A percentile compares a stretch with the other conserved stretches of the same genome.
phyloP scores from a whole-genome alignment of 148 eudicot species.

The Fagopyrum homotropicum region DNA sequence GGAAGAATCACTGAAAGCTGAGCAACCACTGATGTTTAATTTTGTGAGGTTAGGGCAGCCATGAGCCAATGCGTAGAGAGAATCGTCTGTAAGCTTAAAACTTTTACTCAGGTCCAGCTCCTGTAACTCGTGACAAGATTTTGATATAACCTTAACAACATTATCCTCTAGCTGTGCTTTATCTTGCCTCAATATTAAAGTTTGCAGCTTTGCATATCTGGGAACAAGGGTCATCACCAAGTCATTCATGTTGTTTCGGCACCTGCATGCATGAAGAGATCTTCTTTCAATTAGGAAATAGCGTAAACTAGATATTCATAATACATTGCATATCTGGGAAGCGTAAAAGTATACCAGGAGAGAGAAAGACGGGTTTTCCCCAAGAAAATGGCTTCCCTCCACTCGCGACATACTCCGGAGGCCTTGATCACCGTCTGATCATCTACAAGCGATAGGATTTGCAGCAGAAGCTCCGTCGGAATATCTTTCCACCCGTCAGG shows the following conservation, averaged over 20 bases:
- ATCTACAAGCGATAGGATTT: slow-evolving; percentile 72
- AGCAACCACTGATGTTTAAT: slow-evolving; percentile 82
- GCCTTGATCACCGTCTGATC: slow-evolving; percentile 73
- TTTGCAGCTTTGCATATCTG: slow-evolving; percentile 67
- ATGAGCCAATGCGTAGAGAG: slow-evolving; percentile 74
- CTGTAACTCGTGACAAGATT: slow-evolving; percentile 60
- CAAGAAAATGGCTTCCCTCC: slow-evolving; percentile 83
- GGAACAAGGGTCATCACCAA: slow-evolving; percentile 72
- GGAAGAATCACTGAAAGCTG: slow-evolving; percentile 68
- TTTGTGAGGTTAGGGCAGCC: slow-evolving; percentile 72
- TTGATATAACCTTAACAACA: slow-evolving; percentile 64
- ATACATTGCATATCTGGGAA: no score
- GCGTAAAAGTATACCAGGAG: slow-evolving; percentile 49
- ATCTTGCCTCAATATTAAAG: slow-evolving; percentile 71
- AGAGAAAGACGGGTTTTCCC: slow-evolving; percentile 72
- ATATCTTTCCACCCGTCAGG: slow-evolving; percentile 72
- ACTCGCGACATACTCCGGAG: slow-evolving; percentile 72
- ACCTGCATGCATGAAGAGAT: slow-evolving; percentile 56
- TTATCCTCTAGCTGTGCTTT: slow-evolving; percentile 76
- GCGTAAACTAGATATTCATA: no score
- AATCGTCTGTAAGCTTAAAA: slow-evolving; percentile 73
- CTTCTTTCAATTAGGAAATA: background rate
- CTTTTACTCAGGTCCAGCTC: slow-evolving; percentile 93
- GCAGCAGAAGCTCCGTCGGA: slow-evolving; percentile 78
- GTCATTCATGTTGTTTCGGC: slow-evolving; percentile 78